Percentiles rank a stretch among this genome's conserved stretches.
phyloP scores from a whole-genome alignment of 2,329 filamentous ascomycete genomes.

The Anisogramma anomala region DNA sequence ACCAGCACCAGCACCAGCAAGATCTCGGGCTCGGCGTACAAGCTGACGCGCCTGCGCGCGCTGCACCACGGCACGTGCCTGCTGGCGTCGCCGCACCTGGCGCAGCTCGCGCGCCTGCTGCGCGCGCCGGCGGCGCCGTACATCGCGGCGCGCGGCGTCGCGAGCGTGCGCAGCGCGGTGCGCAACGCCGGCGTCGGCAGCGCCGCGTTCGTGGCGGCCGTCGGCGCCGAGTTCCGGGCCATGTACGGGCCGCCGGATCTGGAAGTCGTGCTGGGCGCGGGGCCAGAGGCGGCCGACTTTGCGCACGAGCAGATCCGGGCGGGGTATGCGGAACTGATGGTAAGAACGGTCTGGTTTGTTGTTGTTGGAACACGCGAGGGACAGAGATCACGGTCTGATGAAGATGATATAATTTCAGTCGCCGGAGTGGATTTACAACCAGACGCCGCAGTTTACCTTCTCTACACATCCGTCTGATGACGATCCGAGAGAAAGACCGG shows the following conservation, averaged over 20 bases:
- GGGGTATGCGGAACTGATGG: conserved; percentile 51
- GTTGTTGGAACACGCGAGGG: too few relatives aligned
- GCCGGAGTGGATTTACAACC: conserved; percentile 65
- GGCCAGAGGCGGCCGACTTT: conserved; percentile 28
- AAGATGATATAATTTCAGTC: too few relatives aligned
- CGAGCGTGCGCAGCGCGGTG: conserved; percentile 79
- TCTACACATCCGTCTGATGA: conserved; percentile 48
- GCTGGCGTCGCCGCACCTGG: conserved; percentile 63
- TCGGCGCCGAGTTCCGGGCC: conserved; percentile 51
- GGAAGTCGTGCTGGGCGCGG: conserved; percentile 34
- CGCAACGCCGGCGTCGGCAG: conserved; percentile 57
- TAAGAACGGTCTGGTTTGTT: conserved; percentile 28
- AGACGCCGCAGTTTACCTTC: conserved; percentile 76
- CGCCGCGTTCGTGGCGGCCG: conserved; percentile 38
- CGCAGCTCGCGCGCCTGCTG: conserved; percentile 56
- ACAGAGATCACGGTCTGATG: too few relatives aligned
- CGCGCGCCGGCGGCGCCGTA: conserved; percentile 66
- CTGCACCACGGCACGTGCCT: conserved; percentile 92
- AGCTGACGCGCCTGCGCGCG: conserved; percentile 68
- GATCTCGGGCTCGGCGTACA: conserved; percentile 89
- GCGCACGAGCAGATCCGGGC: conserved; percentile 41
- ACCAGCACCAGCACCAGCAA: conserved; percentile 46
- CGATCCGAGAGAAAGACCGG: conserved; percentile 44
- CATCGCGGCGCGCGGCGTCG: conserved; percentile 74
- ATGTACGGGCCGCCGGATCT: conserved; percentile 48